Conservation (phyloP, 805 yeast species). For the Cyberlindnera mycetangii region DNA sequence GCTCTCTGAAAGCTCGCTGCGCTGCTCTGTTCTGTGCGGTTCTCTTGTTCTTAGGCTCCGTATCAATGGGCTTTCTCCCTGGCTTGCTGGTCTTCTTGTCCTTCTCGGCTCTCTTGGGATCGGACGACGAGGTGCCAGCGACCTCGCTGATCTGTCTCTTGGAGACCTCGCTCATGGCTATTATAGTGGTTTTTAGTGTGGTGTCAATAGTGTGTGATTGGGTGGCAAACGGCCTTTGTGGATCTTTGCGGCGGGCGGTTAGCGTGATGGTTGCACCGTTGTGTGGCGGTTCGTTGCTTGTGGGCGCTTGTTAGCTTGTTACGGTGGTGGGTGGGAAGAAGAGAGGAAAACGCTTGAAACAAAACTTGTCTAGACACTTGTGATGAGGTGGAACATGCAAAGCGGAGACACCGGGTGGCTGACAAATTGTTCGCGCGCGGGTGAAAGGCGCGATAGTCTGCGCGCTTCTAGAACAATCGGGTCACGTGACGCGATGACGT, state of each 20-base stretch:
- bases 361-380: too few species aligned
- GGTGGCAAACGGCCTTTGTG: neutral
- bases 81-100: conserved; percentile 46
- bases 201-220: neutral
- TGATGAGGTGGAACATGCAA: too few species aligned
- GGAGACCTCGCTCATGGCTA: conserved; percentile 13
- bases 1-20: conserved; percentile 94
- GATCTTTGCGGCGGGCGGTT: neutral
- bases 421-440: too few species aligned
- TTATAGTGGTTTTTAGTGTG: neutral
- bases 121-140: conserved; percentile 6
- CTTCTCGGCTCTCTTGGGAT: conserved; percentile 24
- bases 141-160: conserved; percentile 17
- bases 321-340: too few species aligned
- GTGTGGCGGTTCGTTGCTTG: neutral
- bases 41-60: conserved; percentile 83
- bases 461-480: too few species aligned
- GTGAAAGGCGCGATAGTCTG: too few species aligned
- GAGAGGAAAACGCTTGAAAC: too few species aligned
- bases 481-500: too few species aligned
- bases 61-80: conserved; percentile 75
- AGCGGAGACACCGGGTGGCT: too few species aligned
- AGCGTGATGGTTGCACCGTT: neutral
- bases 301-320: too few species aligned
- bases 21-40: conserved; percentile 98